phyloP scores from a whole-genome alignment of 352 stramenopile genomes.

The Phytophthora nicotianae region DNA sequence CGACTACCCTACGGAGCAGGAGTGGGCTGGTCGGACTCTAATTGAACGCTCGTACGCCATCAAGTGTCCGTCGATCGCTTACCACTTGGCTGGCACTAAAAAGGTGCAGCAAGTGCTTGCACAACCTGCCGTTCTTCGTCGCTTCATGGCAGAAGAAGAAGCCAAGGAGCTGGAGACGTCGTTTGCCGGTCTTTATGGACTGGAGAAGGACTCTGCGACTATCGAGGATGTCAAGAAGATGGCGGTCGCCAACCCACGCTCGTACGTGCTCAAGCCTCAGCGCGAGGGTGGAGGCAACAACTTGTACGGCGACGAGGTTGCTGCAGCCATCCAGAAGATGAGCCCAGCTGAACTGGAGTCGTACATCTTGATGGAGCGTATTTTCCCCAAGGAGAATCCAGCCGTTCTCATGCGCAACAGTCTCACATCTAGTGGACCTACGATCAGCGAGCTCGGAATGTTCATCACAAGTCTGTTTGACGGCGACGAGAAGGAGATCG shows the following conservation, averaged over 20 bases:
- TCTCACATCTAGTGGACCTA: constrained; percentile 72
- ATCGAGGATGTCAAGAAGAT: constrained; percentile 77
- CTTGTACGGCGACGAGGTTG: constrained; percentile 94
- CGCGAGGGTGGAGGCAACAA: constrained; percentile 98
- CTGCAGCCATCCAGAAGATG: constrained; percentile 81
- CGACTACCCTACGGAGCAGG: constrained; percentile 92
- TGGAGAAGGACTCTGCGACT: constrained; percentile 85
- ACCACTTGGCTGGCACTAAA: constrained; percentile 98
- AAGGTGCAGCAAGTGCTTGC: constrained; percentile 98
- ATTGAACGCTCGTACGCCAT: constrained; percentile 93
- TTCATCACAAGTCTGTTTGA: constrained; percentile 92
- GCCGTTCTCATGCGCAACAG: constrained; percentile 86
- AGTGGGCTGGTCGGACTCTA: constrained; percentile 90
- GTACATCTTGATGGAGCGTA: constrained; percentile 97
- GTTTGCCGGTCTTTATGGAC: constrained; percentile 95
- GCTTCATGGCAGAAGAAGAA: constrained; percentile 87
- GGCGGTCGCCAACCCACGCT: constrained; percentile 62
- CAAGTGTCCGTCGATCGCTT: constrained; percentile 96
- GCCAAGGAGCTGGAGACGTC: constrained; percentile 78
- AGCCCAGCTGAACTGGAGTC: constrained; percentile 76
- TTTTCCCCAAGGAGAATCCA: constrained; percentile 90
- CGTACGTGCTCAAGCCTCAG: constrained; percentile 98
- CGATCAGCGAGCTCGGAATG: constrained; percentile 95
- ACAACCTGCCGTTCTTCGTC: constrained; percentile 79
- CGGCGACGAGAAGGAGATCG: constrained; percentile 70